phyloP scores from a whole-genome alignment of 768 basidiomycete species.

The Hypholoma fasciculare region DNA sequence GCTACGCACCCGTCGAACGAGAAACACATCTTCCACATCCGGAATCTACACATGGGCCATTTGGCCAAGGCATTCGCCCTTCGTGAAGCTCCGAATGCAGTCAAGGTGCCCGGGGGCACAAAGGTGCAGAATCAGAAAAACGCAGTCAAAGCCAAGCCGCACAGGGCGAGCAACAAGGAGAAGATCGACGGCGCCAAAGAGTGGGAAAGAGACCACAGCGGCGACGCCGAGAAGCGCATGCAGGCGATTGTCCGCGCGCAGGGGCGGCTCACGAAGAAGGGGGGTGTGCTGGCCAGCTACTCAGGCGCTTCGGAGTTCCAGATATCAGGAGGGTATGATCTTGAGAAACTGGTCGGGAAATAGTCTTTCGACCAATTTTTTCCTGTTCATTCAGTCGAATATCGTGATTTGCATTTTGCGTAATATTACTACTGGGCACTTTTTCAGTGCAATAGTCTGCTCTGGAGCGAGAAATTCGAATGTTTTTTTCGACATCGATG shows the following conservation, averaged over 20 bases:
- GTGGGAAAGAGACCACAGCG: constrained; percentile 43
- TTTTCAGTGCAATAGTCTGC: too few species aligned
- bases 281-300: constrained; percentile 68
- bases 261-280: constrained; percentile 78
- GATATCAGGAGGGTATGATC: constrained; percentile 59
- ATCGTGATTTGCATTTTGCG: too few species aligned
- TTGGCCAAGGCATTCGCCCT: constrained; percentile 89
- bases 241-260: constrained; percentile 80
- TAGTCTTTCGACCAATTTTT: neutral
- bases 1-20: constrained; percentile 95
- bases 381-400: too few species aligned
- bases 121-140: constrained; percentile 12
- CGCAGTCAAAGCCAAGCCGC: constrained; percentile 14
- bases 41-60: constrained; percentile 93
- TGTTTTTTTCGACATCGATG: too few species aligned
- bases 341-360: constrained; percentile 55
- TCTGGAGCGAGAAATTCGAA: too few species aligned
- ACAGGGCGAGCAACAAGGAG: constrained; percentile 19
- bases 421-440: too few species aligned
- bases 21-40: constrained; percentile 96
- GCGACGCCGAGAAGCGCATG: constrained; percentile 81
- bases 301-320: constrained; percentile 78
- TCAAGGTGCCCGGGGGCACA: constrained; percentile 29
- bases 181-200: constrained; percentile 25
- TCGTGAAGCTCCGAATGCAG: constrained; percentile 75